phyloP scores from a whole-genome alignment of 1,284 basidiomycete species.

The Stereum hirsutum region DNA sequence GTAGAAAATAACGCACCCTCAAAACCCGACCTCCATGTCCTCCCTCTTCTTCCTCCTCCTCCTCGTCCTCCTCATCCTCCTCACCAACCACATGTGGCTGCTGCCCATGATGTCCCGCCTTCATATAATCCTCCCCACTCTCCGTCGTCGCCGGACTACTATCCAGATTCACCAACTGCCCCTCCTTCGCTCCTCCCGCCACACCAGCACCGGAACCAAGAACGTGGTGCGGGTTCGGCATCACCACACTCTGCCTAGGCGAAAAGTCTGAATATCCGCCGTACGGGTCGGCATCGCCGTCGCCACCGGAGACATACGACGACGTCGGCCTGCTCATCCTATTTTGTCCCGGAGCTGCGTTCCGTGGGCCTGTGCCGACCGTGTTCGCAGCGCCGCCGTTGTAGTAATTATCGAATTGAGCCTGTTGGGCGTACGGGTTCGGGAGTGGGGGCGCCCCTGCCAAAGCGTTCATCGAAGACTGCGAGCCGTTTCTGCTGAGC shows the following conservation, averaged over 20 bases:
- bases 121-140: too few relatives aligned
- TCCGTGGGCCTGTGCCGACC: too few relatives aligned
- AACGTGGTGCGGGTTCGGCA: slow-evolving; percentile 9
- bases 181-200: too few relatives aligned
- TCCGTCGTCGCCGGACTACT: too few relatives aligned
- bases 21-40: too few relatives aligned
- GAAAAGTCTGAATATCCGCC: slow-evolving; percentile 8
- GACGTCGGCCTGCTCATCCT: slow-evolving; percentile 1
- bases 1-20: too few relatives aligned
- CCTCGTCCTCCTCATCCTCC: too few relatives aligned
- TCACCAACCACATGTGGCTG: too few relatives aligned
- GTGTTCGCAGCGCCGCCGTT: not conserved
- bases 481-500: slow-evolving; percentile 9
- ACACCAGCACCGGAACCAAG: too few relatives aligned
- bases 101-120: too few relatives aligned
- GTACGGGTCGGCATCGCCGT: slow-evolving; percentile 6
- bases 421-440: slow-evolving; percentile 1
- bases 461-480: slow-evolving; percentile 4
- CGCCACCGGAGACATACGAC: slow-evolving; percentile 2
- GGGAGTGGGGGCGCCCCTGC: slow-evolving; percentile 7
- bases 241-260: slow-evolving; percentile 6
- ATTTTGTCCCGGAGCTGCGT: slow-evolving; percentile 1
- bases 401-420: not conserved
- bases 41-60: too few relatives aligned
- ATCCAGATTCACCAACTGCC: too few relatives aligned